These are phyloP conservation scores for Podospora comata DNA, from an alignment of 495 filamentous ascomycete genomes.

Conservation along the genomic window DNA sequence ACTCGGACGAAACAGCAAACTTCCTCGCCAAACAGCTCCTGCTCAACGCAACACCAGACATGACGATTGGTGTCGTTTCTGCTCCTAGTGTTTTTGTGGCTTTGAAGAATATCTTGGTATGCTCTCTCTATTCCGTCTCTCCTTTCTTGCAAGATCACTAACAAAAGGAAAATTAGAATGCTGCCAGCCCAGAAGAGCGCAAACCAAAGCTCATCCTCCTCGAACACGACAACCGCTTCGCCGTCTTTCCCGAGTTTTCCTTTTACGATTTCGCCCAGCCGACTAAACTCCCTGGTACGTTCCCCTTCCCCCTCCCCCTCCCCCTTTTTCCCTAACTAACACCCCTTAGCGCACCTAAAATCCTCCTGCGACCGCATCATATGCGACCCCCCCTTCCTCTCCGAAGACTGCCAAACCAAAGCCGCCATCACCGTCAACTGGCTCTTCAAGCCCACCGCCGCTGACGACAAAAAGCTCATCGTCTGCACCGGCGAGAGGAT, in stretches of 20 bases:
- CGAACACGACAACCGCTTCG: slow-evolving; percentile 70
- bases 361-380: slow-evolving; percentile 63
- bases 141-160: neutral
- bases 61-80: slow-evolving; percentile 64
- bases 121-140: slow-evolving; percentile 22
- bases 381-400: slow-evolving; percentile 74
- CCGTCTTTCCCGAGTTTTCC: slow-evolving; percentile 65
- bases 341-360: slow-evolving; percentile 50
- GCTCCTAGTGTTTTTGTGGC: slow-evolving; percentile 74
- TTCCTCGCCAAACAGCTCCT: slow-evolving; percentile 61
- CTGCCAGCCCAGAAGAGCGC: slow-evolving; percentile 30
- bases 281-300: slow-evolving; percentile 56
- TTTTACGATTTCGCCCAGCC: slow-evolving; percentile 71
- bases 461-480: slow-evolving; percentile 41
- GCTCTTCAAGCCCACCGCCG: slow-evolving; percentile 47
- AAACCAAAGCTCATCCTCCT: slow-evolving; percentile 58
- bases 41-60: slow-evolving; percentile 49
- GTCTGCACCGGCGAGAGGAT: slow-evolving; percentile 73
- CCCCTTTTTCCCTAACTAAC: neutral
- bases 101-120: slow-evolving; percentile 63
- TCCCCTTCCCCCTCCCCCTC: slow-evolving; percentile 2
- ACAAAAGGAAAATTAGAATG: slow-evolving; percentile 27
- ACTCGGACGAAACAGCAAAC: slow-evolving; percentile 65
- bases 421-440: slow-evolving; percentile 71
- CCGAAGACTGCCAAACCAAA: slow-evolving; percentile 78